Evolutionary conservation across 441 rosid genomes (phyloP), one percentile per base, ranked within the genome.

Genomic region (Pelargonium australe): DNA sequence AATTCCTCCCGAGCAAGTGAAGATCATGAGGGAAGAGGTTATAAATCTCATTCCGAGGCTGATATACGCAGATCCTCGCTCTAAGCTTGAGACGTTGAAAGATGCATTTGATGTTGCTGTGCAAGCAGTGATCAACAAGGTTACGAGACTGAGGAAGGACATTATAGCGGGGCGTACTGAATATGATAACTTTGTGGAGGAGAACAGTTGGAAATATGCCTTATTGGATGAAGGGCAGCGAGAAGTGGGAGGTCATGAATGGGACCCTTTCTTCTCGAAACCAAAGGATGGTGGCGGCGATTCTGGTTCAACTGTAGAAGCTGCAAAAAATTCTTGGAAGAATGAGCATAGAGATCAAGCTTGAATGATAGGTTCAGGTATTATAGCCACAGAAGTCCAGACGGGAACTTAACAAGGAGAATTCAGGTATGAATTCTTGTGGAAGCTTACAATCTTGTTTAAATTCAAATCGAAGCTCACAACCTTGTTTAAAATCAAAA

Each of bases 181-280:
- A 75, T 89, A 86, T 49, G 96, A 94, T 78, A 76, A 89, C 74
- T 94, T 94, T 63, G 85, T 91, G 74, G 97, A 94, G 78, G 97
- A 94, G 82, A 91, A 91, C 71, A 89, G 95, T 72, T 94, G 99
- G 99, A 94, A 94, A 77, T 94, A 94, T 65, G 92, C 81, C 0
- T 79, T 94, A 80, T 71, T 94, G 70, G 99, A 94, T 43, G 94
- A 87, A 79, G 99, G 97, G 19, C 83, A 88, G 64, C 80, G 96
- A 2, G 90, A 87, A 73, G 97, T 79, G 0, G 96, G 99, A 20
- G 87, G 80, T 28, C 99, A 94, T 60, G 89, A 84, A 41, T 94
- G 99, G 99, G 99, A 94, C 68, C 99, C 99, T 0, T 94, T 94
- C 87, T 94, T 94, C 84, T 94, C 99, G 40, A 89, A 91, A 71